Evolutionary conservation across 345 rosid genomes (phyloP).

Genomic region (Pistacia atlantica): DNA sequence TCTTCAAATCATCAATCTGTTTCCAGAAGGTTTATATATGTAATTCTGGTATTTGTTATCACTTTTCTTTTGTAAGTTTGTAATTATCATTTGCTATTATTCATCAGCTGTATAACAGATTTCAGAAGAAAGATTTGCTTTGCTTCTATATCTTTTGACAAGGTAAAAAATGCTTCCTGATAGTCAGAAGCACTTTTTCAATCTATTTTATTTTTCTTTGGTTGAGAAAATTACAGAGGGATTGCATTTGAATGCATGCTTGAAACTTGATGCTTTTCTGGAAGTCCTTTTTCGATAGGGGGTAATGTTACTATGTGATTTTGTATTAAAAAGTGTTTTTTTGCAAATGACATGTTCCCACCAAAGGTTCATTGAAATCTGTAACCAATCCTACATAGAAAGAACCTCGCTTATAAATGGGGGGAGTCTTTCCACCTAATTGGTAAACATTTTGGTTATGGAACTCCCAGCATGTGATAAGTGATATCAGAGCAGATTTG

Average conservation of each 20-base stretch:
- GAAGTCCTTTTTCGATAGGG: neutral
- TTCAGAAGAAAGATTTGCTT: neutral
- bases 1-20: slow-evolving; percentile 25
- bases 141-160: neutral
- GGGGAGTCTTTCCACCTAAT: too few relatives aligned
- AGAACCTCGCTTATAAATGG: too few relatives aligned
- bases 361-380: too few relatives aligned
- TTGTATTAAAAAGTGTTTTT: neutral
- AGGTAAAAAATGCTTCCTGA: neutral
- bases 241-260: neutral
- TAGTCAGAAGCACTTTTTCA: neutral
- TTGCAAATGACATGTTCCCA: too few relatives aligned
- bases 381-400: too few relatives aligned
- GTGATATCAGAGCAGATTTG: too few relatives aligned
- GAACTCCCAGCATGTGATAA: too few relatives aligned
- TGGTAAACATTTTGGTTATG: too few relatives aligned
- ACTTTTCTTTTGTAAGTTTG: slow-evolving; percentile 29
- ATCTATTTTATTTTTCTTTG: neutral
- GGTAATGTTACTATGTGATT: neutral
- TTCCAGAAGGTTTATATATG: slow-evolving; percentile 16
- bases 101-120: neutral
- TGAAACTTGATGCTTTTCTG: neutral
- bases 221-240: neutral
- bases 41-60: slow-evolving; percentile 33
- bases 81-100: neutral